Conservation (phyloP, 1,139 yeast species). For the Meyerozyma guilliermondii region DNA sequence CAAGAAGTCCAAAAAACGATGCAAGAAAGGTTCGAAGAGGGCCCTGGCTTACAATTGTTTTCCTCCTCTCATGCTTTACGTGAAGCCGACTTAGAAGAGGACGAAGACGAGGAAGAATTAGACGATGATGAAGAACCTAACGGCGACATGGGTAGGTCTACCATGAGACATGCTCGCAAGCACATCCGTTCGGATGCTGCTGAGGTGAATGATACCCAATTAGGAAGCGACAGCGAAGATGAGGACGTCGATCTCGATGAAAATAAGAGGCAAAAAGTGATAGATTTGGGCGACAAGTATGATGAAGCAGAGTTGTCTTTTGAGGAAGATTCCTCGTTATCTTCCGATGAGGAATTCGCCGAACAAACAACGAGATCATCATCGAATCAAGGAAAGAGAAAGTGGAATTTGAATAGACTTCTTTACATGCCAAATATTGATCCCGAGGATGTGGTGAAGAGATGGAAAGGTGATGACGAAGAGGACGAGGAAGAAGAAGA, state of each 20-base stretch:
- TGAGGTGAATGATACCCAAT: constrained; percentile 22
- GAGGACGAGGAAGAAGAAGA: constrained; percentile 38
- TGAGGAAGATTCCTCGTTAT: constrained; percentile 41
- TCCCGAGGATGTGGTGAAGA: constrained; percentile 66
- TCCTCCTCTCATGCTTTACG: constrained; percentile 52
- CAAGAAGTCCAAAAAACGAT: constrained; percentile 66
- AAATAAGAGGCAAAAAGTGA: constrained; percentile 31
- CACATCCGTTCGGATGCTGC: constrained; percentile 49
- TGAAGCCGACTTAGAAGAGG: constrained; percentile 29
- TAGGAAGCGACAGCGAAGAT: constrained; percentile 32
- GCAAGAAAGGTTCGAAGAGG: constrained; percentile 55
- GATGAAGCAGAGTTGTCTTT: constrained; percentile 48
- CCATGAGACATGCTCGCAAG: constrained; percentile 55
- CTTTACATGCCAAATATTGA: constrained; percentile 72
- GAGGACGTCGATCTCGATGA: constrained; percentile 26
- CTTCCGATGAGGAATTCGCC: constrained; percentile 36
- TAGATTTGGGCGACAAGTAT: constrained; percentile 40
- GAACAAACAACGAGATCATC: constrained; percentile 40
- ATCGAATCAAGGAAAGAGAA: constrained; percentile 32
- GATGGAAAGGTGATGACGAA: constrained; percentile 62
- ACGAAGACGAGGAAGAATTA: constrained; percentile 19
- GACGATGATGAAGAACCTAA: constrained; percentile 27
- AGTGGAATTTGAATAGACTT: constrained; percentile 78
- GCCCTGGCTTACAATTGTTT: constrained; percentile 72
- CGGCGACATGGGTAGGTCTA: constrained; percentile 49